phyloP scores from a whole-genome alignment of 2,329 filamentous ascomycete genomes.

The Ascomycota sp. region DNA sequence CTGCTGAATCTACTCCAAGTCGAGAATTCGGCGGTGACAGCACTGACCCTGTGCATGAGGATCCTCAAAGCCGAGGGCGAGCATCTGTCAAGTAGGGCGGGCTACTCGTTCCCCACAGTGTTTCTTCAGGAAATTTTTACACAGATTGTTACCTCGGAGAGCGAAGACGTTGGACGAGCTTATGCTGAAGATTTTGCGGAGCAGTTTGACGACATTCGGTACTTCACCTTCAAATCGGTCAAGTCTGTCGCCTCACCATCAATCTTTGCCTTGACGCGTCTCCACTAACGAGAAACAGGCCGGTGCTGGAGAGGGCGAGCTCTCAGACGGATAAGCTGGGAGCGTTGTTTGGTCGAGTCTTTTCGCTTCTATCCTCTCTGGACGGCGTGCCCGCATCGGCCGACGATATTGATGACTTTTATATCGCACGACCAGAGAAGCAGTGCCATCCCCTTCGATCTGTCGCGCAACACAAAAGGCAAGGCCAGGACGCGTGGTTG shows the following conservation, averaged over 20 bases:
- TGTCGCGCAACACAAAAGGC: conserved; percentile 48
- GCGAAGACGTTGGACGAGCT: conserved; percentile 39
- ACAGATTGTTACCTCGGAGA: conserved; percentile 33
- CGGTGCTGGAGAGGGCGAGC: conserved; percentile 7
- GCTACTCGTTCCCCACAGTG: conserved; percentile 44
- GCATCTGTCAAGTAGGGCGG: conserved; percentile 33
- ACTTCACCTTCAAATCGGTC: conserved; percentile 55
- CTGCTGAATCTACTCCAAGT: conserved; percentile 39
- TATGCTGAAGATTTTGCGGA: conserved; percentile 62
- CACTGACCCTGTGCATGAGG: conserved; percentile 61
- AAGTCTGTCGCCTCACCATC: conserved; percentile 28
- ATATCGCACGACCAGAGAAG: conserved; percentile 38
- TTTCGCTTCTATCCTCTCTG: conserved; percentile 41
- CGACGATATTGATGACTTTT: conserved; percentile 47
- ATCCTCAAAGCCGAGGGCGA: conserved; percentile 60
- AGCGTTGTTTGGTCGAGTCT: conserved; percentile 28
- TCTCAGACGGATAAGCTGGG: conserved; percentile 3
- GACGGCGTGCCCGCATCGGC: conserved; percentile 46
- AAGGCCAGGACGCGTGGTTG: conserved; percentile 73
- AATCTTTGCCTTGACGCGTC: conserved; percentile 6
- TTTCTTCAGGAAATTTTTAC: conserved; percentile 44
- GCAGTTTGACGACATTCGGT: conserved; percentile 65
- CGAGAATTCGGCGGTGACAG: conserved; percentile 43
- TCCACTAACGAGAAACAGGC: conserved; percentile 4
- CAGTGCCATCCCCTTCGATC: conserved; percentile 44